These are phyloP conservation scores for Amphirosellinia nigrospora DNA, from an alignment of 495 filamentous ascomycete genomes.

Conservation along the genomic window DNA sequence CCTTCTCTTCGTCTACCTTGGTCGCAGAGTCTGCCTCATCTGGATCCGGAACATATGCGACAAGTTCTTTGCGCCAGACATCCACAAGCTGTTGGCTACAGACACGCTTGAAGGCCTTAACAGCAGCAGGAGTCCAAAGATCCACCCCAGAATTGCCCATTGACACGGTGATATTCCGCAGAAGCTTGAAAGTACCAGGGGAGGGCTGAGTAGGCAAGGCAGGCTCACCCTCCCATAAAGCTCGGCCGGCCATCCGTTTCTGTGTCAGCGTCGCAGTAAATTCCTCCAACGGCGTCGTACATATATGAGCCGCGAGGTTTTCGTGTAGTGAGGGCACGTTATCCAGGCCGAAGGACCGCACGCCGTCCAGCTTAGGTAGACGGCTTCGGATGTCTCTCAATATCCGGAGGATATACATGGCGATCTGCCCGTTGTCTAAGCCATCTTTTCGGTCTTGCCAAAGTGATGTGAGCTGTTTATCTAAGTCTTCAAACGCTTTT, in stretches of 20 bases:
- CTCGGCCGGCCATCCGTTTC: constrained; percentile 54
- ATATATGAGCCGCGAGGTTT: constrained; percentile 52
- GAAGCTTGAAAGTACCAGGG: constrained; percentile 73
- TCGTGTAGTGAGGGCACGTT: constrained; percentile 65
- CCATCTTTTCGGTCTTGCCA: constrained; percentile 53
- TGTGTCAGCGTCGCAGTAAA: constrained; percentile 46
- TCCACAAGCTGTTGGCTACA: constrained; percentile 54
- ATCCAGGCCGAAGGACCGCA: constrained; percentile 53
- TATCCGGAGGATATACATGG: constrained; percentile 75
- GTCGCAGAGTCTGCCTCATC: constrained; percentile 15
- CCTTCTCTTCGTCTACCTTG: constrained; percentile 22
- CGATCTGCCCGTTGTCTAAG: constrained; percentile 57
- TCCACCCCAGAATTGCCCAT: constrained; percentile 79
- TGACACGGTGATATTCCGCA: constrained; percentile 65
- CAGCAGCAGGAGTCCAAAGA: constrained; percentile 79
- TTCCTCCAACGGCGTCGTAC: constrained; percentile 45
- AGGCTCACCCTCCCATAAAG: constrained; percentile 80
- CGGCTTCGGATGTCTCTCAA: constrained; percentile 75
- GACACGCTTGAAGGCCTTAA: constrained; percentile 64
- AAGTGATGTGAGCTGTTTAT: constrained; percentile 56
- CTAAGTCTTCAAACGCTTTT: constrained; percentile 63
- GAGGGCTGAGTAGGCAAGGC: constrained; percentile 83
- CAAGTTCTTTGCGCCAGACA: constrained; percentile 48
- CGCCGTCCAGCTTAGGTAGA: constrained; percentile 58
- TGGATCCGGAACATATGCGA: neutral